A percentile compares a stretch with the other conserved stretches of the same genome.
Conservation (phyloP, 2,329 filamentous ascomycete species). For the Dryadomyces quercivorus region DNA sequence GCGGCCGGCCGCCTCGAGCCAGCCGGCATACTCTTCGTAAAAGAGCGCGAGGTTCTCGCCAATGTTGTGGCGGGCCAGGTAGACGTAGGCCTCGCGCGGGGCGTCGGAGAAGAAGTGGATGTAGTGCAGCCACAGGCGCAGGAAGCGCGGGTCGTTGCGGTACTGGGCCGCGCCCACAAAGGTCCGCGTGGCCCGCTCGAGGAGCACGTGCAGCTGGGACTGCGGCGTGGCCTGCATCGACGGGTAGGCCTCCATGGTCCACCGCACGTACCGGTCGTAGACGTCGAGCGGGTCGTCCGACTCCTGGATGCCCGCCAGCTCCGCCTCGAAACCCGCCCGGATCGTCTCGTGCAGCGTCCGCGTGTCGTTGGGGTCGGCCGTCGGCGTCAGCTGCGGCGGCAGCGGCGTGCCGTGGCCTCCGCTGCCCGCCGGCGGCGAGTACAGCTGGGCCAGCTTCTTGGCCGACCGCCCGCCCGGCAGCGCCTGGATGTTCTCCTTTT, state of each 20-base stretch:
- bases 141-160: slow-evolving; percentile 87
- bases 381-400: slow-evolving; percentile 20
- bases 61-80: slow-evolving; percentile 76
- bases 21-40: slow-evolving; percentile 93
- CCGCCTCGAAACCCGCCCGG: slow-evolving; percentile 74
- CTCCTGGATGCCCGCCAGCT: slow-evolving; percentile 66
- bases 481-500: slow-evolving; percentile 97
- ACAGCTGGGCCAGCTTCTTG: slow-evolving; percentile 72
- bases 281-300: slow-evolving; percentile 91
- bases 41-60: slow-evolving; percentile 81
- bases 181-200: slow-evolving; percentile 84
- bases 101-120: slow-evolving; percentile 85
- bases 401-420: slow-evolving; percentile 28
- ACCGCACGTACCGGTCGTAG: slow-evolving; percentile 93
- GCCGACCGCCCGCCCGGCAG: slow-evolving; percentile 81
- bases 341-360: slow-evolving; percentile 64
- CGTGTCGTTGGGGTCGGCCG: slow-evolving; percentile 59
- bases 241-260: slow-evolving; percentile 91
- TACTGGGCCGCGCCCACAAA: slow-evolving; percentile 82
- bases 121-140: slow-evolving; percentile 90
- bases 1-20: slow-evolving; percentile 72
- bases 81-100: slow-evolving; percentile 87
- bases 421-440: slow-evolving; percentile 51
- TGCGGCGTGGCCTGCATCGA: slow-evolving; percentile 83
- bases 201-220: slow-evolving; percentile 76